Percentiles rank a stretch among this genome's conserved stretches.
Evolutionary conservation across 2,329 filamentous ascomycete genomes (phyloP).

Genomic region (Diaporthe amygdali): DNA sequence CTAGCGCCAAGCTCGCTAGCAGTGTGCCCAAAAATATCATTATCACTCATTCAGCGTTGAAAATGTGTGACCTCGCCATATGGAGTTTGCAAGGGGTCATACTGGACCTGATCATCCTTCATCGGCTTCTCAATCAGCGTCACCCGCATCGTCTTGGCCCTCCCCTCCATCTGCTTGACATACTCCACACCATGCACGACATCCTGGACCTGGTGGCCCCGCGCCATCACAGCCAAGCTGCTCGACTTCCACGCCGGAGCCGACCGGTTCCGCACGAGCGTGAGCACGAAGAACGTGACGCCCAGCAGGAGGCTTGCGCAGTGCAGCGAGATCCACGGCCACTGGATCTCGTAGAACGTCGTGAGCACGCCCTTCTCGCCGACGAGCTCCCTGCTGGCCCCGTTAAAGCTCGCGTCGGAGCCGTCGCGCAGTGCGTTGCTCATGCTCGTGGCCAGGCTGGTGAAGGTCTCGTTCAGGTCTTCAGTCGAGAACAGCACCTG

Average conservation of each 20-base stretch:
- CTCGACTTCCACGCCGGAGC: conserved; percentile 7
- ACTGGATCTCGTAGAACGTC: conserved; percentile 15
- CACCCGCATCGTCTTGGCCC: not conserved
- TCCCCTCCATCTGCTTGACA: conserved; percentile 7
- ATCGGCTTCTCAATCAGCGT: not conserved
- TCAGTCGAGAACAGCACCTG: conserved; percentile 3
- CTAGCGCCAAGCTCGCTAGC: no score
- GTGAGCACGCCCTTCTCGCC: not conserved
- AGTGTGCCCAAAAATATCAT: no score
- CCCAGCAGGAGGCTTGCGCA: not conserved
- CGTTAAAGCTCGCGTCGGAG: not conserved
- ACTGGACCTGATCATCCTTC: not conserved
- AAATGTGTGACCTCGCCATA: not conserved
- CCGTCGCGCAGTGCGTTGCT: conserved; percentile 12
- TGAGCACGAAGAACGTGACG: conserved; percentile 1
- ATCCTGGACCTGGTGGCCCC: not conserved
- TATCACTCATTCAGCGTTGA: not conserved
- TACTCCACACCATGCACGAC: not conserved
- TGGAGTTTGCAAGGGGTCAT: not conserved
- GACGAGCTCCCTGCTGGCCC: not conserved
- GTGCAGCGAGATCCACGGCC: conserved; percentile 21
- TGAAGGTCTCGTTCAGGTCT: conserved; percentile 15
- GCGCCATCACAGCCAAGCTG: conserved; percentile 1
- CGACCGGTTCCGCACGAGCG: not conserved
- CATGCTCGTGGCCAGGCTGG: conserved; percentile 11